Conservation (phyloP, 176 grass and related monocot species). For the Elymus sibiricus region DNA sequence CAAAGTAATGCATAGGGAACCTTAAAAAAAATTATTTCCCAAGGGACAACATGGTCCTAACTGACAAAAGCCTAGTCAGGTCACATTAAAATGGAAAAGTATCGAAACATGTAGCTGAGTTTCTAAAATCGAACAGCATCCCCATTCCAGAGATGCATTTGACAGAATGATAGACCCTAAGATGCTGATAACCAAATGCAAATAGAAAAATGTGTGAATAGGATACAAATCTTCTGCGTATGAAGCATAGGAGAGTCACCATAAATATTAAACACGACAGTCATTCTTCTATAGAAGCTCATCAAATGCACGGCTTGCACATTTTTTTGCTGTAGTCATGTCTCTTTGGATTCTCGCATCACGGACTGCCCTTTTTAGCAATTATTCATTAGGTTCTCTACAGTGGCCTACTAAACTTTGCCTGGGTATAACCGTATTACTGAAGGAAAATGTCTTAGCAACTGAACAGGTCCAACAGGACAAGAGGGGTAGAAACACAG, state of each 20-base stretch:
- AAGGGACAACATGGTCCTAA: not conserved
- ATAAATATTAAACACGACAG: not conserved
- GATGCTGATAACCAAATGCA: not conserved
- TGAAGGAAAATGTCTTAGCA: not conserved
- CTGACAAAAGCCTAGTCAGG: not conserved
- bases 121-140: not conserved
- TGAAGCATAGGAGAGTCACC: too few relatives aligned
- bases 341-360: not conserved
- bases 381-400: not conserved
- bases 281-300: not conserved
- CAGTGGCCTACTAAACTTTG: not conserved
- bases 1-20: not conserved
- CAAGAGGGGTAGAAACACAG: too few relatives aligned
- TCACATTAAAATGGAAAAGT: not conserved
- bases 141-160: not conserved
- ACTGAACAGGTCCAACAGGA: too few relatives aligned
- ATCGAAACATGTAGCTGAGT: not conserved
- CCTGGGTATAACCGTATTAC: not conserved
- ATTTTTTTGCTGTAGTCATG: not conserved
- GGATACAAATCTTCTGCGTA: not conserved
- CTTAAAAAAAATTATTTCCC: not conserved
- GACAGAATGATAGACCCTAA: not conserved
- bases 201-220: not conserved
- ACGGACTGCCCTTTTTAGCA: not conserved
- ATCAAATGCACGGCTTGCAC: not conserved